Base-by-base conservation (phyloP, 768 basidiomycete species). In the Termitomyces bulborhizus region DNA sequence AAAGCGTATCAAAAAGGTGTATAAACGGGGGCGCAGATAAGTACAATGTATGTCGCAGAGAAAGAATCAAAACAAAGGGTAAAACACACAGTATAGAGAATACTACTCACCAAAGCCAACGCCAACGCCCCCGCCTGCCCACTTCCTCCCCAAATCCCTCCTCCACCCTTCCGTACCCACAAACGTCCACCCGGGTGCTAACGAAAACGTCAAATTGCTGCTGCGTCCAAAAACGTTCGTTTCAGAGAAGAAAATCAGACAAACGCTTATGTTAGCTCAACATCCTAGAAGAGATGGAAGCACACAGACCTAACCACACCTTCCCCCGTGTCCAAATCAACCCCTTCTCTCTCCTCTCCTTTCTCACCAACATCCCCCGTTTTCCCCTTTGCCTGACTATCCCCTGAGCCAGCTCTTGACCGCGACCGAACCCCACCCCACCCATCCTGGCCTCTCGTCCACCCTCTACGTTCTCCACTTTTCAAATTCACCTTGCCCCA, bases 91-190 rank as follows among this genome's bases (percentile, higher is more conserved):
- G 4, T 24, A 41, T 18, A 6, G 15, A 47, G n/a, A n/a, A 40
- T 2, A 36, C 24, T 3, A 47, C 53, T 27, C 21, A 40, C 53
- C 53, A 32, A 32, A 32, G 31, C 31, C 31, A 26, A 41, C 42
- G 9, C 32, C 42, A 26, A 31, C 13, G 15, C 24, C 42, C 24
- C 24, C 21, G 4, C 62, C 70, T 0, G 75, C 74, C 89, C 89
- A 92, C 4, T 62, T 65, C 3, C 77, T 85, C 27, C 71, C 70
- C 6, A 83, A 50, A 68, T 91, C 90, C 27, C 81, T 76, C 50
- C 85, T 74, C 90, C 90, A 93, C 51, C 86, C 82, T 60, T 93
- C 90, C 0, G 84, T 84, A 57, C 83, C 79, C 6, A 91, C 81
- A 55, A 90, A 92, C 1, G 73, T 65, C 88, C 89, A 92, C 0